Percentiles rank a stretch among this genome's conserved stretches.
These are phyloP conservation scores for Cordyceps cateniannulata DNA, from an alignment of 2,329 filamentous ascomycete genomes.

Conservation along the genomic window DNA sequence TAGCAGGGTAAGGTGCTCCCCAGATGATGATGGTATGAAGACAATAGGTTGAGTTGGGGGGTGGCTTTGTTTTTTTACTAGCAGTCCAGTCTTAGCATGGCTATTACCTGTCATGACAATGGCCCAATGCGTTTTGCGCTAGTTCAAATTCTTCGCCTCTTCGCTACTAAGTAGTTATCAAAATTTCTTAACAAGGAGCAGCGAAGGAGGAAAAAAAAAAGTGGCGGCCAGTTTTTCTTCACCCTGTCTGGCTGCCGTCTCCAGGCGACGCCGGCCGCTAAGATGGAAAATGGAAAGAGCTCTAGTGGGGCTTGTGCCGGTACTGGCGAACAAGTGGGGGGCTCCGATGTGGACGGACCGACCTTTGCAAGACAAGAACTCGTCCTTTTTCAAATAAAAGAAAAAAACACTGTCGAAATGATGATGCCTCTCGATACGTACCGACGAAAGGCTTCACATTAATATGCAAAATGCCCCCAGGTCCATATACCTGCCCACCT, in stretches of 20 bases:
- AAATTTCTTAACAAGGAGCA: background rate
- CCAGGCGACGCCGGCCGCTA: background rate
- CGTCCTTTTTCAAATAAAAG: too few species aligned
- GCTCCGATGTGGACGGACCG: background rate
- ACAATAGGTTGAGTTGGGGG: background rate
- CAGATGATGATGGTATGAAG: background rate
- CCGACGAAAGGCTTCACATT: too few species aligned
- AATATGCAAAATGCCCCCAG: too few species aligned
- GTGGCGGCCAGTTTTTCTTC: background rate
- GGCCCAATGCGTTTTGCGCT: background rate
- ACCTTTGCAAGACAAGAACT: background rate
- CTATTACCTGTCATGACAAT: background rate
- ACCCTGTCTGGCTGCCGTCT: background rate
- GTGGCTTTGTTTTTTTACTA: background rate
- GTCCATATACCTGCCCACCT: too few species aligned
- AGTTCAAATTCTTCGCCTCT: background rate
- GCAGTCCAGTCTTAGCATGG: background rate
- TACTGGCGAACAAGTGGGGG: background rate
- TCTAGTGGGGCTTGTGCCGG: background rate
- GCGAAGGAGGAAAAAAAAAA: background rate
- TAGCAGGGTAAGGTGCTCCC: background rate
- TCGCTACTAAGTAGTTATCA: too few species aligned
- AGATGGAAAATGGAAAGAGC: background rate
- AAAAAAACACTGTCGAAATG: background rate
- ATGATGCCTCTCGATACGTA: background rate